A percentile compares a stretch with the other conserved stretches of the same genome.
These are phyloP conservation scores for Candida michaelii DNA, from an alignment of 805 yeast genomes.

Conservation along the genomic window DNA sequence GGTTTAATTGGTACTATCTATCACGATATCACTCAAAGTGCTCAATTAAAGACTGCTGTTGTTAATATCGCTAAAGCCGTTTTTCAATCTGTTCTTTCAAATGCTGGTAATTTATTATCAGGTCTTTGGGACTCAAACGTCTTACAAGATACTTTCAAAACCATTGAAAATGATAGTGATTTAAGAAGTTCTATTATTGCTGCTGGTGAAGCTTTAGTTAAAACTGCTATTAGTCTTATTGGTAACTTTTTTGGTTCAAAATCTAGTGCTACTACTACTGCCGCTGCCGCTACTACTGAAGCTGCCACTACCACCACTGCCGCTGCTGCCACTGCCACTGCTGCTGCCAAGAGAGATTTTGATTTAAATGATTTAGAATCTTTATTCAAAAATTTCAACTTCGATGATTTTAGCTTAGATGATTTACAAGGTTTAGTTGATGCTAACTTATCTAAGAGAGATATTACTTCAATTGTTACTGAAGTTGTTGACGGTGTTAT, in stretches of 20 bases:
- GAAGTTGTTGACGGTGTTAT: slow-evolving; percentile 30
- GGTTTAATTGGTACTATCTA: slow-evolving; percentile 40
- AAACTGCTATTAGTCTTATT: slow-evolving; percentile 31
- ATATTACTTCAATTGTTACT: slow-evolving; percentile 26
- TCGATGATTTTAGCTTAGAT: not conserved
- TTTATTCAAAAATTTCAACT: slow-evolving; percentile 13
- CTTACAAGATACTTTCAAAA: slow-evolving; percentile 30
- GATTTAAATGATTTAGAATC: slow-evolving; percentile 21
- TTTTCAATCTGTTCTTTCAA: slow-evolving; percentile 31
- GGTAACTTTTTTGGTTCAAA: slow-evolving; percentile 13
- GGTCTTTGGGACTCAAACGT: slow-evolving; percentile 45
- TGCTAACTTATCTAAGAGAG: slow-evolving; percentile 29
- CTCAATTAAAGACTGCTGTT: slow-evolving; percentile 27
- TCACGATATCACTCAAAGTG: slow-evolving; percentile 33
- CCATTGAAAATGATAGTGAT: slow-evolving; percentile 29
- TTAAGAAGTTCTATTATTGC: slow-evolving; percentile 34
- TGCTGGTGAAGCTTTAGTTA: slow-evolving; percentile 34
- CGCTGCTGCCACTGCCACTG: slow-evolving; percentile 17
- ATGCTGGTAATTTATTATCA: slow-evolving; percentile 41
- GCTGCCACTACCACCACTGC: slow-evolving; percentile 19
- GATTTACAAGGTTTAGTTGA: not conserved
- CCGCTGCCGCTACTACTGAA: slow-evolving; percentile 18
- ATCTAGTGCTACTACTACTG: slow-evolving; percentile 18
- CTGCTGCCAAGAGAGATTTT: slow-evolving; percentile 20
- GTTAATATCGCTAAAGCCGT: slow-evolving; percentile 29